These are phyloP conservation scores for Colletotrichum zoysiae DNA, from an alignment of 2,329 filamentous ascomycete species.

Conservation along the genomic window DNA sequence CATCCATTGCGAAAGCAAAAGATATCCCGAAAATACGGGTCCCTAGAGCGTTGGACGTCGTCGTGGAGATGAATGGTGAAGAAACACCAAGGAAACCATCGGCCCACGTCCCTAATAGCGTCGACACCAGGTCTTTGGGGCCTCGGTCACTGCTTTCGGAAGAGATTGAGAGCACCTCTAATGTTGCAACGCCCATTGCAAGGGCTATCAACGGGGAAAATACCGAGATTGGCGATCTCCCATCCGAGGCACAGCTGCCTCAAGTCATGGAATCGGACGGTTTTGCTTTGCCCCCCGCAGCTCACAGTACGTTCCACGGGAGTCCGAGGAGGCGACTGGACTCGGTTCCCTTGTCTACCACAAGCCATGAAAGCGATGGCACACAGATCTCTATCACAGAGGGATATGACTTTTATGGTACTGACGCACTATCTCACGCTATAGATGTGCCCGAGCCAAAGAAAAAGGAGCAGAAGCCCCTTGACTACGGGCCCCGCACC, in stretches of 20 bases:
- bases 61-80: slow-evolving; percentile 49
- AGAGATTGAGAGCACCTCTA: slow-evolving; percentile 73
- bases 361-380: slow-evolving; percentile 62
- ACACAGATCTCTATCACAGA: slow-evolving; percentile 67
- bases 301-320: slow-evolving; percentile 52
- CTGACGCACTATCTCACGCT: slow-evolving; percentile 64
- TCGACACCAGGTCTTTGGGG: slow-evolving; percentile 50
- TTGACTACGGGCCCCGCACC: slow-evolving; percentile 52
- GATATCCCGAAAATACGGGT: slow-evolving; percentile 49
- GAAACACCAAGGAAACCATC: slow-evolving; percentile 52
- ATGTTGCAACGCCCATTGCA: slow-evolving; percentile 70
- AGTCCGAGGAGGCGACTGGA: slow-evolving; percentile 61
- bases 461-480: slow-evolving; percentile 51
- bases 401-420: slow-evolving; percentile 75
- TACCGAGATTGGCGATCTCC: slow-evolving; percentile 45
- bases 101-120: slow-evolving; percentile 47
- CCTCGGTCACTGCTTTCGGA: slow-evolving; percentile 64
- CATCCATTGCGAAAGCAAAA: slow-evolving; percentile 43
- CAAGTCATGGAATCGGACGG: slow-evolving; percentile 64
- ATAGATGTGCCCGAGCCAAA: slow-evolving; percentile 65
- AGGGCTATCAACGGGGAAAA: slow-evolving; percentile 60
- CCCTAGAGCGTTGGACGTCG: slow-evolving; percentile 45
- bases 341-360: slow-evolving; percentile 64
- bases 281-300: slow-evolving; percentile 63
- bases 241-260: slow-evolving; percentile 56